phyloP scores from a whole-genome alignment of 2,329 filamentous ascomycete species.

The Penicillium sclerotiorum region DNA sequence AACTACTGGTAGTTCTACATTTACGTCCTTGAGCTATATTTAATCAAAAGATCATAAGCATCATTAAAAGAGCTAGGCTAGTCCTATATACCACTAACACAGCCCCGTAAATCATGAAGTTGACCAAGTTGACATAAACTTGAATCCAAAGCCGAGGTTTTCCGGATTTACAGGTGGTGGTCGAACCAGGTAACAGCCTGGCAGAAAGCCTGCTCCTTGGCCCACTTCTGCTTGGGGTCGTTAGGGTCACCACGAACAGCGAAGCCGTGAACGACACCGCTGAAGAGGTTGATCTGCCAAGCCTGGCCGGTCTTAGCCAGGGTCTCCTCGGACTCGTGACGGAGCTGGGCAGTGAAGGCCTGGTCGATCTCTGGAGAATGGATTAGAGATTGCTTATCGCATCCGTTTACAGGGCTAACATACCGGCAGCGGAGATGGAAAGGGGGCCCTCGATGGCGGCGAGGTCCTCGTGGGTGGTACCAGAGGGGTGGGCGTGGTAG shows the following conservation, averaged over 20 bases:
- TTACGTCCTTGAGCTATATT: too few species aligned
- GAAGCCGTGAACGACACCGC: constrained; percentile 73
- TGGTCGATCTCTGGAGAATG: constrained; percentile 59
- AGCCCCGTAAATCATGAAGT: too few species aligned
- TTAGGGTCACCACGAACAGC: constrained; percentile 66
- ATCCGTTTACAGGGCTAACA: constrained; percentile 16
- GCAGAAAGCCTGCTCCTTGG: constrained; percentile 78
- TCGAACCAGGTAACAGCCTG: constrained; percentile 81
- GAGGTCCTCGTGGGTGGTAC: constrained; percentile 69
- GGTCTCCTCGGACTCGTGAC: constrained; percentile 67
- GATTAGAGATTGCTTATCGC: too few species aligned
- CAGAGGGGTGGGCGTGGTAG: constrained; percentile 75
- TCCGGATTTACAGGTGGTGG: constrained; percentile 58
- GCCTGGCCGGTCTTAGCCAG: constrained; percentile 59
- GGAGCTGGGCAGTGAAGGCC: constrained; percentile 66
- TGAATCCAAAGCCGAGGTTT: too few species aligned
- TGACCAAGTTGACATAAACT: too few species aligned
- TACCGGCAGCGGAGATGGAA: constrained; percentile 63
- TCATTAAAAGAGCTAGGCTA: too few species aligned
- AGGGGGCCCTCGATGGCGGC: constrained; percentile 66
- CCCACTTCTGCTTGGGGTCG: constrained; percentile 63
- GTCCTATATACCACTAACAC: too few species aligned
- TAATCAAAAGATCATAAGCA: too few species aligned
- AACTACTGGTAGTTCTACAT: too few species aligned
- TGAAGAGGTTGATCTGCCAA: constrained; percentile 79